phyloP scores from a whole-genome alignment of 2,329 filamentous ascomycete species.

The Fusarium lateritium region DNA sequence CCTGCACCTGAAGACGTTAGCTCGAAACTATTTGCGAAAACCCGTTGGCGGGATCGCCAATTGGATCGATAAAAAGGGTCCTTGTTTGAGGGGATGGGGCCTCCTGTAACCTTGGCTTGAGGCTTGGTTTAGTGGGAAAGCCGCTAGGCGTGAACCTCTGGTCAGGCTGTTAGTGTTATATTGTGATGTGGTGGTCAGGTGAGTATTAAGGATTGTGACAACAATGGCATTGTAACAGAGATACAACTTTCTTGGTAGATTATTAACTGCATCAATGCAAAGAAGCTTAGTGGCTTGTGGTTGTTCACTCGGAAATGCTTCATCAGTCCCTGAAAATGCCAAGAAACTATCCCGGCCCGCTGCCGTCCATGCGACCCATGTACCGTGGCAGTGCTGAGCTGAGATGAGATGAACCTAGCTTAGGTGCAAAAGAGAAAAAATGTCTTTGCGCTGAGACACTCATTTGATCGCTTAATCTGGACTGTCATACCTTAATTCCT shows the following conservation, averaged over 20 bases:
- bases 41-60: constrained; percentile 28
- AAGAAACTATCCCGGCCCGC: constrained; percentile 37
- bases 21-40: constrained; percentile 16
- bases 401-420: constrained; percentile 14
- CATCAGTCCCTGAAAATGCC: constrained; percentile 21
- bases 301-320: not conserved
- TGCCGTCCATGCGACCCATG: constrained; percentile 32
- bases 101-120: constrained; percentile 25
- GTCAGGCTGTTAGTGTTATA: not conserved
- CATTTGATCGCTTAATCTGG: not conserved
- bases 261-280: too few relatives aligned
- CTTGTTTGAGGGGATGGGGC: constrained; percentile 4
- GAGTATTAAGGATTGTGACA: not conserved
- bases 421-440: not conserved
- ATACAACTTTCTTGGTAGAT: too few relatives aligned
- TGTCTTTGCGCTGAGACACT: not conserved
- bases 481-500: not conserved
- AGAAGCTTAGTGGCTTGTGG: too few relatives aligned
- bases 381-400: constrained; percentile 32
- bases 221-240: too few relatives aligned
- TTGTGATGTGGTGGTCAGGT: not conserved
- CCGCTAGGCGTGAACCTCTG: not conserved
- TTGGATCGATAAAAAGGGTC: constrained; percentile 26
- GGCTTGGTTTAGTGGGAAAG: constrained; percentile 3
- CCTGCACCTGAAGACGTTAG: constrained; percentile 22